These are phyloP conservation scores for Geosmithia flava DNA, from an alignment of 2,329 filamentous ascomycete species.

Conservation along the genomic window DNA sequence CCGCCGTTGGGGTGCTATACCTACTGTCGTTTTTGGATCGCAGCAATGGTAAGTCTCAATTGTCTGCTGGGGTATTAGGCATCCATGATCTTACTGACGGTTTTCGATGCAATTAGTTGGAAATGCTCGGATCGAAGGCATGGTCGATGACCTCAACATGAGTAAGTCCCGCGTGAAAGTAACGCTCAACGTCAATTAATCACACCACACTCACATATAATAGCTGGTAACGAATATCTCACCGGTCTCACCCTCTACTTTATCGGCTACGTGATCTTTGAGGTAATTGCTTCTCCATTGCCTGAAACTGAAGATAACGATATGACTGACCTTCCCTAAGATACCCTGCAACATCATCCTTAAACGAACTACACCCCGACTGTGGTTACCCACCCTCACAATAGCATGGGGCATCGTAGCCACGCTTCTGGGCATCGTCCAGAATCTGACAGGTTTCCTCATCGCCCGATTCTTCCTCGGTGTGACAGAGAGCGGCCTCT, in stretches of 20 bases:
- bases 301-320: too few species aligned
- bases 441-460: conserved; percentile 36
- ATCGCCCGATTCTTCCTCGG: conserved; percentile 42
- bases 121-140: conserved; percentile 44
- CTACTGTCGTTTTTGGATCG: conserved; percentile 44
- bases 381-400: conserved; percentile 47
- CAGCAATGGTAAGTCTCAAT: conserved; percentile 35
- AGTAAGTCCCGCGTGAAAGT: conserved; percentile 23
- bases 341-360: conserved; percentile 51
- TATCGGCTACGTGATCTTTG: conserved; percentile 44
- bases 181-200: not conserved
- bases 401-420: conserved; percentile 34
- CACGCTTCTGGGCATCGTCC: conserved; percentile 32
- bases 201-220: conserved; percentile 10
- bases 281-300: conserved; percentile 10
- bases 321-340: conserved; percentile 6
- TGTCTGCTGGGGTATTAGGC: not conserved
- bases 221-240: conserved; percentile 49
- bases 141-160: conserved; percentile 37
- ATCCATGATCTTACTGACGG: conserved; percentile 4
- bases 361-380: conserved; percentile 43
- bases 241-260: conserved; percentile 57
- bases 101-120: conserved; percentile 34
- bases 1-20: conserved; percentile 41
- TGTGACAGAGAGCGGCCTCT: conserved; percentile 38